These are phyloP conservation scores for Gynochthodes officinalis DNA, from an alignment of 257 asterid genomes.

Conservation along the genomic window DNA sequence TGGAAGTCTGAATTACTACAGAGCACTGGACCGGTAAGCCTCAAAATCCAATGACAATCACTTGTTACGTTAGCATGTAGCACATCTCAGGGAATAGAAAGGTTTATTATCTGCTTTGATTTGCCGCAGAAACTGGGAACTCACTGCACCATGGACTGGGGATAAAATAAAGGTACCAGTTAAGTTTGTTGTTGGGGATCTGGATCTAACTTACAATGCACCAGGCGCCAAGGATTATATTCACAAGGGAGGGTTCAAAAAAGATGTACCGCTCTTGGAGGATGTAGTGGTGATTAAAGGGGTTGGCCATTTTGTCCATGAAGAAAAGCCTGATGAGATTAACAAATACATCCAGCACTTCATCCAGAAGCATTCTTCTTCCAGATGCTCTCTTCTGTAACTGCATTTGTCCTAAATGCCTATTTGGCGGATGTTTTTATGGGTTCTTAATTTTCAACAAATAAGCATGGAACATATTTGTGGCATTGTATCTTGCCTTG, in stretches of 20 bases:
- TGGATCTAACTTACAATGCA: slow-evolving; percentile 54
- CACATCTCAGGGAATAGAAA: not conserved
- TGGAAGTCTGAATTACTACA: slow-evolving; percentile 29
- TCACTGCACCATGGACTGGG: slow-evolving; percentile 64
- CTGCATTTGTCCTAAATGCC: too few species aligned
- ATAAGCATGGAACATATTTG: not conserved
- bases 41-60: not conserved
- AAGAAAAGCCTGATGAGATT: slow-evolving; percentile 58
- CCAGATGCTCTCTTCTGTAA: slow-evolving; percentile 21
- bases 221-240: slow-evolving; percentile 63
- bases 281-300: slow-evolving; percentile 61
- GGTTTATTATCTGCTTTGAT: not conserved
- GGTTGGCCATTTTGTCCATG: slow-evolving; percentile 60
- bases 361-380: slow-evolving; percentile 26
- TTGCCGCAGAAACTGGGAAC: slow-evolving; percentile 63
- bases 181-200: slow-evolving; percentile 66
- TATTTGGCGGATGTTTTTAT: too few species aligned
- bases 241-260: slow-evolving; percentile 65
- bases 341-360: slow-evolving; percentile 52
- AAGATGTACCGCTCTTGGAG: slow-evolving; percentile 52
- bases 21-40: slow-evolving; percentile 34
- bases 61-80: not conserved
- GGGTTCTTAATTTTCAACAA: too few species aligned
- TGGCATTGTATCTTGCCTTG: not conserved
- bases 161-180: slow-evolving; percentile 47